A percentile compares a stretch with the other conserved stretches of the same genome.
Conservation (phyloP, 192 early-diverging fungal species). For the Chytriomyces confervae region DNA sequence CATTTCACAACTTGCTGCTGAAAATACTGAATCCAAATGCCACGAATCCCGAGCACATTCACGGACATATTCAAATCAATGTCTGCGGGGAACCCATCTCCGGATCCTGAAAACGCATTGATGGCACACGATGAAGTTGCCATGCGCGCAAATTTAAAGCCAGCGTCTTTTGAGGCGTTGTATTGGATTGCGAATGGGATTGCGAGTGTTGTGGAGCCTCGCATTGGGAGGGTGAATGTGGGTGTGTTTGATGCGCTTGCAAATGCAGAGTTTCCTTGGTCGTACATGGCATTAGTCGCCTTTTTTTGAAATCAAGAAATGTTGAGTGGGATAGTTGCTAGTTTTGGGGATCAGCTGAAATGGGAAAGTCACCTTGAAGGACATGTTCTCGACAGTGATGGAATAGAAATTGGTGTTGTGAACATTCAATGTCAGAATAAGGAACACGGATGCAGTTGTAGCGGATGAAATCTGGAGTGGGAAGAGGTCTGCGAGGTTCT, state of each 20-base stretch:
- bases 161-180: neutral
- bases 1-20: neutral
- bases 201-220: neutral
- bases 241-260: neutral
- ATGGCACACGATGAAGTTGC: neutral
- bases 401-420: neutral
- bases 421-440: neutral
- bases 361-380: neutral
- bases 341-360: neutral
- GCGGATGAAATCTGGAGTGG: neutral
- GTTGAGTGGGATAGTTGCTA: neutral
- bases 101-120: neutral
- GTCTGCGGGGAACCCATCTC: neutral
- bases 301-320: neutral
- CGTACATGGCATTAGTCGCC: neutral
- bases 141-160: neutral
- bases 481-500: neutral
- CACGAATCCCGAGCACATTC: neutral
- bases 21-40: neutral
- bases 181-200: neutral
- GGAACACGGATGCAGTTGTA: conserved; percentile 1
- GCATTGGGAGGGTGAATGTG: neutral
- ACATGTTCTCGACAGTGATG: neutral
- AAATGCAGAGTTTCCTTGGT: neutral
- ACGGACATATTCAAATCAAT: neutral